These are phyloP conservation scores for Claviceps sp. DNA, from an alignment of 2,329 filamentous ascomycete genomes.

Conservation along the genomic window DNA sequence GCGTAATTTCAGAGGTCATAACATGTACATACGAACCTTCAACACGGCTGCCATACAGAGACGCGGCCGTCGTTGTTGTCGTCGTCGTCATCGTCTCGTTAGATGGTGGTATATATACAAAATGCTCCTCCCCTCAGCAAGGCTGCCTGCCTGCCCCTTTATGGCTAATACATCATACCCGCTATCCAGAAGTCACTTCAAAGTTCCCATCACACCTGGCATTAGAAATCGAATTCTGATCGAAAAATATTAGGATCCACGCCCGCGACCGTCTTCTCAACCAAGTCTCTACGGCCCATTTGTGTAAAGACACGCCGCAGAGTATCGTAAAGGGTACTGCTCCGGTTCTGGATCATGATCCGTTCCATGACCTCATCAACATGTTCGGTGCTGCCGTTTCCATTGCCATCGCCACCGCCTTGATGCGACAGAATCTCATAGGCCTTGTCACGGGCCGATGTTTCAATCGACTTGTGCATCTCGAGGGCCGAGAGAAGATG, in stretches of 20 bases:
- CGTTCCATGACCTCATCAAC: constrained; percentile 65
- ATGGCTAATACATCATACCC: no score
- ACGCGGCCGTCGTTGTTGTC: no score
- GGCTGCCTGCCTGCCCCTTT: no score
- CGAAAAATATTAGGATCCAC: constrained; percentile 87
- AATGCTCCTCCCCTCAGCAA: no score
- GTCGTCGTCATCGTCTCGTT: no score
- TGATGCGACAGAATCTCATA: constrained; percentile 59
- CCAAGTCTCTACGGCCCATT: constrained; percentile 81
- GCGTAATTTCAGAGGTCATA: no score
- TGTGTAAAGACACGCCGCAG: constrained; percentile 87
- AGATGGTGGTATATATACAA: no score
- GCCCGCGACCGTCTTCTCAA: constrained; percentile 73
- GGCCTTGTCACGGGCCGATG: constrained; percentile 69
- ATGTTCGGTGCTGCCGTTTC: neutral
- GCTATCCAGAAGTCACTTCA: no score
- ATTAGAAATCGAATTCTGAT: constrained; percentile 73
- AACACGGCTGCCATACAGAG: no score
- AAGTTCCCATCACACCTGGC: no score
- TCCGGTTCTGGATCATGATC: constrained; percentile 90
- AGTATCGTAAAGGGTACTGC: constrained; percentile 93
- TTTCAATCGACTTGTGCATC: constrained; percentile 92
- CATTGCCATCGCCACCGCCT: constrained; percentile 15
- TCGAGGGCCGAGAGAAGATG: constrained; percentile 83
- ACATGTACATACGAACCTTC: no score